Percentiles rank a stretch among this genome's conserved stretches.
These are phyloP conservation scores for Oldenlandia corymbosa DNA, from an alignment of 257 asterid genomes.

Conservation along the genomic window DNA sequence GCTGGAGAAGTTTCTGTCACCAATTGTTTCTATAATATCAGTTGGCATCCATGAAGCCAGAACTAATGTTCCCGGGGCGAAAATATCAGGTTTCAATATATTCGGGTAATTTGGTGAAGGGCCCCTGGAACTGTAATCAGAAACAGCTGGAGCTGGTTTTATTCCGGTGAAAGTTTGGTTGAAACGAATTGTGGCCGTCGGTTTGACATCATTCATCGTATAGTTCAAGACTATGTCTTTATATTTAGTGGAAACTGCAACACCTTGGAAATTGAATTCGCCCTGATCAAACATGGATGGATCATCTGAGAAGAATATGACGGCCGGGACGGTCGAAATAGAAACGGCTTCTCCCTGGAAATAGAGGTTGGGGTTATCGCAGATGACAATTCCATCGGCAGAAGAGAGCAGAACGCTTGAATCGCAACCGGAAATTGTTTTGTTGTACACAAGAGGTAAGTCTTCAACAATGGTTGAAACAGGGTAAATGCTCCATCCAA, in stretches of 20 bases:
- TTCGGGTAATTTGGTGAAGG: slow-evolving; percentile 1
- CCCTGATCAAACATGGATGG: not conserved
- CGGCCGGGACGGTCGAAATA: not conserved
- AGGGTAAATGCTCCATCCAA: slow-evolving; percentile 9
- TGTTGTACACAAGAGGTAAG: slow-evolving; percentile 5
- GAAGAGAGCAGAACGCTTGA: slow-evolving; percentile 6
- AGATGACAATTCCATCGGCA: not conserved
- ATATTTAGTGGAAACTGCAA: slow-evolving; percentile 11
- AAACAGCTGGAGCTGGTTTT: slow-evolving; percentile 16
- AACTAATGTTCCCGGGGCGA: slow-evolving; percentile 18
- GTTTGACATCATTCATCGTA: not conserved
- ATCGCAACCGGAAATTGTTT: not conserved
- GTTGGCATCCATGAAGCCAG: slow-evolving; percentile 16
- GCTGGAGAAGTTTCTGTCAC: not conserved
- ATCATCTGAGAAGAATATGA: slow-evolving; percentile 10
- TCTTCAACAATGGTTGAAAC: not conserved
- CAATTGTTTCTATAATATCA: not conserved
- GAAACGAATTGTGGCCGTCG: slow-evolving; percentile 9
- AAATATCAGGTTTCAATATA: slow-evolving; percentile 15
- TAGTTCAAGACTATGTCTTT: slow-evolving; percentile 1
- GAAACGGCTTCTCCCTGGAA: not conserved
- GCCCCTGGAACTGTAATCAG: slow-evolving; percentile 16
- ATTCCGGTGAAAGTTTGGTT: slow-evolving; percentile 6
- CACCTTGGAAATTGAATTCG: not conserved
- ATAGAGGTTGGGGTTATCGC: not conserved